Percentiles rank a stretch among this genome's conserved stretches.
Conservation (phyloP, 2,329 filamentous ascomycete genomes). For the Cladosporium velox region DNA sequence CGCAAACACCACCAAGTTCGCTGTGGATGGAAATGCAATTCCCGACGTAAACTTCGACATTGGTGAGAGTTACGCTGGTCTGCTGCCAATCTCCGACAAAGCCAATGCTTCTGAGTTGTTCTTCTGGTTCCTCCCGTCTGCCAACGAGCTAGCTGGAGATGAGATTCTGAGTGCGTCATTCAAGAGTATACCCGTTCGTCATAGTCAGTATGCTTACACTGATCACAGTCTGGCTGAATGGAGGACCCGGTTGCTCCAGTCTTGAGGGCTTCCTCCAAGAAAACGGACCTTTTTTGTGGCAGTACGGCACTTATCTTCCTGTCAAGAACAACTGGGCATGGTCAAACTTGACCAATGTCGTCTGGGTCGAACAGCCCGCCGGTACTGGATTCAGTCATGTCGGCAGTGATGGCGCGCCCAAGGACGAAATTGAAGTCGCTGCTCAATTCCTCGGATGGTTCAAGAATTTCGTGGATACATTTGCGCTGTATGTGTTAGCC, state of each 20-base stretch:
- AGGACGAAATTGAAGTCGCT: conserved; percentile 44
- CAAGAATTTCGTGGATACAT: conserved; percentile 50
- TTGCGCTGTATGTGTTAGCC: conserved; percentile 9
- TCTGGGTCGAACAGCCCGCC: conserved; percentile 50
- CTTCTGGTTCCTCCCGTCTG: conserved; percentile 55
- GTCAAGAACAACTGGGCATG: conserved; percentile 52
- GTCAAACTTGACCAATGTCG: conserved; percentile 54
- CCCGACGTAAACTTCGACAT: conserved; percentile 41
- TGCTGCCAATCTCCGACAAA: conserved; percentile 37
- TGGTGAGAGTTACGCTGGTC: conserved; percentile 38
- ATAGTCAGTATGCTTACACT: conserved; percentile 23
- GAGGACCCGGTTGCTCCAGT: conserved; percentile 48
- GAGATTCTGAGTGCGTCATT: conserved; percentile 33
- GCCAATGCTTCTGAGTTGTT: conserved; percentile 43
- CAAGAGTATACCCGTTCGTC: not conserved
- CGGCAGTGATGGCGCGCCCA: conserved; percentile 39
- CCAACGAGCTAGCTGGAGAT: conserved; percentile 43
- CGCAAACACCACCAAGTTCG: conserved; percentile 47
- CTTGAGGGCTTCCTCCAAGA: conserved; percentile 53
- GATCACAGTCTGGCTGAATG: conserved; percentile 38
- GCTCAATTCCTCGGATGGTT: conserved; percentile 47
- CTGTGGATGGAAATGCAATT: conserved; percentile 34
- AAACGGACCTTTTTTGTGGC: conserved; percentile 50
- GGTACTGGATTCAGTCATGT: conserved; percentile 41
- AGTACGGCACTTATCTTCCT: conserved; percentile 46